These are phyloP conservation scores for Chlamydomonas sphaeroides DNA, from an alignment of 139 green algal species.

Conservation along the genomic window DNA sequence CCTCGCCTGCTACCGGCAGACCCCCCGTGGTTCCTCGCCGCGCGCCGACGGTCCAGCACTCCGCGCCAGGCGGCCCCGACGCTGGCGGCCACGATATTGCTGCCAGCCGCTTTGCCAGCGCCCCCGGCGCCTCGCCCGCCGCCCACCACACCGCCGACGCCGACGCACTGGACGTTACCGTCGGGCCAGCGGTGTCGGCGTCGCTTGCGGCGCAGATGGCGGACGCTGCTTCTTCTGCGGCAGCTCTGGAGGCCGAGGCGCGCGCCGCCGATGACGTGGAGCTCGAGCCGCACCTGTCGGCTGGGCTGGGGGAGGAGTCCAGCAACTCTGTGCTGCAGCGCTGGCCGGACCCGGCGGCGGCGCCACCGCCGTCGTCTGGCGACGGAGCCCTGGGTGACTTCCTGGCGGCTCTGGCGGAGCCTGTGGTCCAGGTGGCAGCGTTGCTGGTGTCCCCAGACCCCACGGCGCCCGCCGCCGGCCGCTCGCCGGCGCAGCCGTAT, in stretches of 20 bases:
- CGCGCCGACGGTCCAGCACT: not conserved
- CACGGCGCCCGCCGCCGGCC: not conserved
- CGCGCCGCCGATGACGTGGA: slow-evolving; percentile 24
- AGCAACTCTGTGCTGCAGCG: not conserved
- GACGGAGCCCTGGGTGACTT: slow-evolving; percentile 12
- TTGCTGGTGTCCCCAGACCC: not conserved
- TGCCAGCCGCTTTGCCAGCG: not conserved
- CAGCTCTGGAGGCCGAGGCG: not conserved
- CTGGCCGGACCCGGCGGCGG: slow-evolving; percentile 9
- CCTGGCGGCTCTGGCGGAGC: slow-evolving; percentile 25
- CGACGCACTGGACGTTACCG: not conserved
- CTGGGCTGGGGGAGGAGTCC: not conserved
- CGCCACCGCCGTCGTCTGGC: not conserved
- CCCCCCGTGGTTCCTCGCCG: not conserved
- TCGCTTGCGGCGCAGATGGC: not conserved
- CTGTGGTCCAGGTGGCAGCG: not conserved
- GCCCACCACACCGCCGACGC: too few species aligned
- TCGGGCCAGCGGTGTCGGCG: not conserved
- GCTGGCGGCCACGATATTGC: not conserved
- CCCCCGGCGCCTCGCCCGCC: not conserved
- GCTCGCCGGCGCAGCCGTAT: not conserved
- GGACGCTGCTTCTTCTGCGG: not conserved
- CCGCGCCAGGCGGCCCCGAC: not conserved
- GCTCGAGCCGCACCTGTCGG: not conserved
- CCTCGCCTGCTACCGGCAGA: too few species aligned